Conservation (phyloP, 2,329 filamentous ascomycete genomes). For the Elsinoe ampelina region DNA sequence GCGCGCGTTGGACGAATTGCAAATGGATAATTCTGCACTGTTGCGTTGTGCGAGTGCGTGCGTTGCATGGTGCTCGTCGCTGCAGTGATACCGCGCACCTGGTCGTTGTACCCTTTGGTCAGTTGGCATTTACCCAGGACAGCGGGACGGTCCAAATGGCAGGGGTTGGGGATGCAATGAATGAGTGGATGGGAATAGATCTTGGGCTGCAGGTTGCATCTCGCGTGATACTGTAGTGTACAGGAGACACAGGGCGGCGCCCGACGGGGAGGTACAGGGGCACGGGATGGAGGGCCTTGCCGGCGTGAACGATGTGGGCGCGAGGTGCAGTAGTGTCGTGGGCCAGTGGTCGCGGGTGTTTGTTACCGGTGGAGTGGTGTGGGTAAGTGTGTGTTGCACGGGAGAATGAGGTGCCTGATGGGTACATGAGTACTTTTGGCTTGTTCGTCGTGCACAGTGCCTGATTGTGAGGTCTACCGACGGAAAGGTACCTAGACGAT, state of each 20-base stretch:
- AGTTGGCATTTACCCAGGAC: background rate
- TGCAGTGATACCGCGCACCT: background rate
- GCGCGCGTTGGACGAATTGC: too few species aligned
- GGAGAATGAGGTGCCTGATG: background rate
- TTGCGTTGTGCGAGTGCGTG: background rate
- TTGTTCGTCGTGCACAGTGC: background rate
- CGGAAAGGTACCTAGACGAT: slow-evolving; percentile 2
- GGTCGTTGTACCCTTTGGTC: background rate
- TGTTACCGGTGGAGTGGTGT: background rate
- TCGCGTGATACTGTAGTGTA: slow-evolving; percentile 11
- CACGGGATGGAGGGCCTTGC: slow-evolving; percentile 5
- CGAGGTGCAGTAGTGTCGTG: background rate
- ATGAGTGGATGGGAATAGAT: background rate
- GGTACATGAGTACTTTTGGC: background rate
- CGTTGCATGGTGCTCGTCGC: background rate
- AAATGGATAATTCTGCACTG: too few species aligned
- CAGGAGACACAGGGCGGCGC: background rate
- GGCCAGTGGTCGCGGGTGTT: background rate
- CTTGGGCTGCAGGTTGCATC: background rate
- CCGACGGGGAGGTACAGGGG: background rate
- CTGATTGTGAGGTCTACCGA: background rate
- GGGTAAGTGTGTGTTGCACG: background rate
- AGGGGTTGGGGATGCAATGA: background rate
- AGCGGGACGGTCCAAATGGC: background rate
- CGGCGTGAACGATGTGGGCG: background rate